Evolutionary conservation across 305 asterid species (phyloP).

Genomic region (Fraxinus paxiana): DNA sequence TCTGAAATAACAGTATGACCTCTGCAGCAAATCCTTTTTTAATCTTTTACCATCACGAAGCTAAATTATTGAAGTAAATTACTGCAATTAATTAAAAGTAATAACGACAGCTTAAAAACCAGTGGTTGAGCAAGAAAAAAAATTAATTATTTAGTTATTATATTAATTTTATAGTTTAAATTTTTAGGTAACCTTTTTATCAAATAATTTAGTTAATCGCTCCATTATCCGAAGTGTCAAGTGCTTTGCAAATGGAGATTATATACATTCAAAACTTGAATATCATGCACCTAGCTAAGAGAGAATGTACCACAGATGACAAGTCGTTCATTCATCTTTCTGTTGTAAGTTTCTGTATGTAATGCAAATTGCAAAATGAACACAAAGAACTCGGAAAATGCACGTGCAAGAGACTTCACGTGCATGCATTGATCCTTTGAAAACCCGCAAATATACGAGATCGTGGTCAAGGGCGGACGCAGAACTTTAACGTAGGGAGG

Average conservation of each 20-base stretch:
- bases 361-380: not conserved
- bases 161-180: conserved; percentile 26
- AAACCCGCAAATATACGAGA: no score
- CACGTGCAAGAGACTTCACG: not conserved
- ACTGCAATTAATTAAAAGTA: conserved; percentile 6
- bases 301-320: not conserved
- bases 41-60: conserved; percentile 3
- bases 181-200: conserved; percentile 28
- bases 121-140: conserved; percentile 26
- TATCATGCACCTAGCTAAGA: not conserved
- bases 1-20: conserved; percentile 26
- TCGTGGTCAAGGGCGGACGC: no score
- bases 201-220: not conserved
- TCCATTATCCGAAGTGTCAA: not conserved
- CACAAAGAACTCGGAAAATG: not conserved
- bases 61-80: conserved; percentile 24
- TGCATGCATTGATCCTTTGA: no score
- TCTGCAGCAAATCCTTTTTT: conserved; percentile 25
- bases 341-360: not conserved
- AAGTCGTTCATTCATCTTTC: not conserved
- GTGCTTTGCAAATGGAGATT: not conserved
- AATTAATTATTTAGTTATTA: conserved; percentile 2
- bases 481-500: no score
- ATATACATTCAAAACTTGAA: not conserved
- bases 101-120: conserved; percentile 23